Evolutionary conservation across 2,329 filamentous ascomycete genomes (phyloP).

Genomic region (Amphichorda felina): DNA sequence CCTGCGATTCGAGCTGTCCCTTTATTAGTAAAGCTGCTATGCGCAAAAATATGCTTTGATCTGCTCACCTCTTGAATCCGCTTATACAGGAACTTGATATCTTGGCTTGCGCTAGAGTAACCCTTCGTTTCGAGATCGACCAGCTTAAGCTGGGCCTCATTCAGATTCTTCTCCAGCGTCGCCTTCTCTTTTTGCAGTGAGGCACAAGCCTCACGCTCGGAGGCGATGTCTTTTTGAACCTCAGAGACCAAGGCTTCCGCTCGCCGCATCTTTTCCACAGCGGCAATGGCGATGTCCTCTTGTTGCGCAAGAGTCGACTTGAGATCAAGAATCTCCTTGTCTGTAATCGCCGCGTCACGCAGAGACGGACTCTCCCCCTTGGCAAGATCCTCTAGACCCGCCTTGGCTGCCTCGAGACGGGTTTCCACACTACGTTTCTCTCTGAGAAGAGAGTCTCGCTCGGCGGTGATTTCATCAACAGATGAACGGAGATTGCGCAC

Average conservation of each 20-base stretch:
- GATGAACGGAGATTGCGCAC: constrained; percentile 73
- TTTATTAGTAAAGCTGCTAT: constrained; percentile 14
- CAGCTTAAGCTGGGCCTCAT: constrained; percentile 79
- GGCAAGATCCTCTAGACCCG: constrained; percentile 77
- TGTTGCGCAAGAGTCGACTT: constrained; percentile 84
- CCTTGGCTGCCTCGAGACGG: constrained; percentile 75
- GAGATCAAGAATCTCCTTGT: constrained; percentile 80
- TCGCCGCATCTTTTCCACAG: constrained; percentile 93
- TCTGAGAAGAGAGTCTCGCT: constrained; percentile 72
- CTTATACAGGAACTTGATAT: constrained; percentile 89
- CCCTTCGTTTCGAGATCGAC: constrained; percentile 96
- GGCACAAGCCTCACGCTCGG: constrained; percentile 71
- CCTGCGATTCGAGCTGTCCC: constrained; percentile 68
- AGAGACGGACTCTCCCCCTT: constrained; percentile 78
- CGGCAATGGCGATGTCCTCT: constrained; percentile 82
- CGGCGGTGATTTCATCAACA: constrained; percentile 74
- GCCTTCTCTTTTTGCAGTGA: constrained; percentile 85
- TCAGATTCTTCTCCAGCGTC: constrained; percentile 75
- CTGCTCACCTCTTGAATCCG: constrained; percentile 84
- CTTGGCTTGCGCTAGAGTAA: constrained; percentile 86
- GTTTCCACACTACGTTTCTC: constrained; percentile 87
- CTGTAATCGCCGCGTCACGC: constrained; percentile 78
- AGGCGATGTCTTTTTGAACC: constrained; percentile 83
- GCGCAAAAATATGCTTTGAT: constrained; percentile 1
- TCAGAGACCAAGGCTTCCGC: constrained; percentile 80